phyloP scores from a whole-genome alignment of 192 early-diverging fungal species.

The Coemansia sp. region DNA sequence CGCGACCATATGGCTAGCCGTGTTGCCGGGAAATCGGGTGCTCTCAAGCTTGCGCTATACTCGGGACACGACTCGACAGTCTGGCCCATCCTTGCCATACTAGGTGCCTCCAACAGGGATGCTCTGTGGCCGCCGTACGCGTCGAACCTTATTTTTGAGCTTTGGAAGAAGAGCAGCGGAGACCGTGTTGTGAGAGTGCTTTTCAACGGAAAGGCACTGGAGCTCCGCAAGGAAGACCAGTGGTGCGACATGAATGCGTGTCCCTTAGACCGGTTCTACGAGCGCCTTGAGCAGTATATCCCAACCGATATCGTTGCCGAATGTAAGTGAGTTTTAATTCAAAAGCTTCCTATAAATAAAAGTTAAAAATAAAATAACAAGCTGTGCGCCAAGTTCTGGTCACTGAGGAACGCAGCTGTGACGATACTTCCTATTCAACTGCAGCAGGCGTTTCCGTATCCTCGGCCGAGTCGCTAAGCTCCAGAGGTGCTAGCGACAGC shows the following conservation, averaged over 20 bases:
- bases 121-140: conserved; percentile 62
- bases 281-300: conserved; percentile 29
- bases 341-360: too few species aligned
- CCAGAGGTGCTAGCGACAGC: conserved; percentile 1
- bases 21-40: conserved; percentile 27
- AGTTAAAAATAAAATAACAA: neutral
- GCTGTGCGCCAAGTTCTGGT: neutral
- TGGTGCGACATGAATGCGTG: conserved; percentile 55
- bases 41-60: conserved; percentile 54
- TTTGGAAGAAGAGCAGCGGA: conserved; percentile 50
- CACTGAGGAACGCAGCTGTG: neutral
- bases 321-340: conserved; percentile 13
- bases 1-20: conserved; percentile 35
- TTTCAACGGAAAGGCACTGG: conserved; percentile 58
- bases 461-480: neutral
- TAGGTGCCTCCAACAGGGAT: conserved; percentile 32
- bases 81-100: conserved; percentile 42
- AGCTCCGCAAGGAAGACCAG: conserved; percentile 18
- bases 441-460: neutral
- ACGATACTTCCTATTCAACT: neutral
- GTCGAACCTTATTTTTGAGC: conserved; percentile 57
- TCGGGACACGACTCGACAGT: conserved; percentile 60
- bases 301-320: conserved; percentile 37
- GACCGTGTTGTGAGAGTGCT: conserved; percentile 56
- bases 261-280: conserved; percentile 40